phyloP scores from a whole-genome alignment of 1,284 basidiomycete genomes.

The Inonotus obliquus region DNA sequence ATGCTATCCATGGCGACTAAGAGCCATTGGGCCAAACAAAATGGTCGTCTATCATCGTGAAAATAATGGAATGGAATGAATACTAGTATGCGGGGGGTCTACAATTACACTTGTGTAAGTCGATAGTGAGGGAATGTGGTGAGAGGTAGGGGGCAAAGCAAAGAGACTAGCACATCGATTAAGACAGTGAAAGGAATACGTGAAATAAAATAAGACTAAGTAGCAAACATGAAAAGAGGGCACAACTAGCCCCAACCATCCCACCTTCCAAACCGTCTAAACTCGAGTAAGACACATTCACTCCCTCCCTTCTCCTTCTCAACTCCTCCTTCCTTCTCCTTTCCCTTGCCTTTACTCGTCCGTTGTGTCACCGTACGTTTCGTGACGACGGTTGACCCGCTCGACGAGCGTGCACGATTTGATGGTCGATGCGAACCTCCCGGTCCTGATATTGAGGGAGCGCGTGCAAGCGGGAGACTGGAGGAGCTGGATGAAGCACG shows the following conservation, averaged over 20 bases:
- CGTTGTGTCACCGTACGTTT: conserved; percentile 26
- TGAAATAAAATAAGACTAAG: neutral
- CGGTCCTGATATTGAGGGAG: conserved; percentile 33
- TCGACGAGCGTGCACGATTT: conserved; percentile 44
- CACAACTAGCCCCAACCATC: conserved; percentile 72
- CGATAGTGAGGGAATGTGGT: neutral
- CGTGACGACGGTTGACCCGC: conserved; percentile 42
- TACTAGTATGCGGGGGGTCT: conserved; percentile 7
- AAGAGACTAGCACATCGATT: neutral
- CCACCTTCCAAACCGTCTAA: conserved; percentile 75
- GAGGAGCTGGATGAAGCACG: conserved; percentile 22
- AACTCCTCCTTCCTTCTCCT: conserved; percentile 54
- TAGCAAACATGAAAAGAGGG: neutral
- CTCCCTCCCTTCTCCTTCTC: conserved; percentile 56
- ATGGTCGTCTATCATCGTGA: neutral
- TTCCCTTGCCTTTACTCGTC: conserved; percentile 54
- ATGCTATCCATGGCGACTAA: neutral
- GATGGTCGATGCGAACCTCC: conserved; percentile 34
- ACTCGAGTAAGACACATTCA: conserved; percentile 69
- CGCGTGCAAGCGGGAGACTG: conserved; percentile 12
- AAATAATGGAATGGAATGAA: neutral
- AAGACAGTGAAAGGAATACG: neutral
- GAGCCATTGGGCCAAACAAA: neutral
- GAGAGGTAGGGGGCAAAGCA: neutral
- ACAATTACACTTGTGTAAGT: conserved; percentile 13